Evolutionary conservation across 2,329 filamentous ascomycete genomes (phyloP).

Genomic region (Colletotrichum karsti): DNA sequence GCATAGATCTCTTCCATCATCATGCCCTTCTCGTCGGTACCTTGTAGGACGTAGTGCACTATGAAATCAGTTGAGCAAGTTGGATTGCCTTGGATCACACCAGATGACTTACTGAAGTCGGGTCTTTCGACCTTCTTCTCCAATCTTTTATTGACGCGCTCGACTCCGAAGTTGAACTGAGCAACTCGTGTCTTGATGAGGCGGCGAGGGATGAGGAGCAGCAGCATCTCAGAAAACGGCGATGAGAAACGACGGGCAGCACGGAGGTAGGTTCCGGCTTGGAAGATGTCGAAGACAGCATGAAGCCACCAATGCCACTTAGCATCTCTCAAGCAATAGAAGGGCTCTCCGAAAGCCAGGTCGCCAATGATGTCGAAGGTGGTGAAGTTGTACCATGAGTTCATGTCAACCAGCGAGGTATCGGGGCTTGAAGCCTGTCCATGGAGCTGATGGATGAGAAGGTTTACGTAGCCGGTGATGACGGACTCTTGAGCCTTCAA

Average conservation of each 20-base stretch:
- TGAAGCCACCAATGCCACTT: conserved; percentile 37
- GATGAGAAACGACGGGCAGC: conserved; percentile 20
- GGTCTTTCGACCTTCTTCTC: conserved; percentile 18
- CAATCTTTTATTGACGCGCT: conserved; percentile 8
- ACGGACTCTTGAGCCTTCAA: conserved; percentile 40
- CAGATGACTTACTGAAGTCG: conserved; percentile 4
- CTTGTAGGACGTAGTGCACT: conserved; percentile 25
- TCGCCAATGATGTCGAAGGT: conserved; percentile 43
- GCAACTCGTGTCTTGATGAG: conserved; percentile 20
- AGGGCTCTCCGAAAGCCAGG: conserved; percentile 39
- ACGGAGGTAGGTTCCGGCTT: conserved; percentile 21
- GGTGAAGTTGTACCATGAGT: conserved; percentile 37
- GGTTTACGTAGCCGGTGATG: conserved; percentile 36
- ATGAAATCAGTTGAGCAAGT: background rate
- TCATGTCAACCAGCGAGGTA: conserved; percentile 32
- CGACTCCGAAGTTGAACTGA: conserved; percentile 22
- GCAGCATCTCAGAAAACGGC: conserved; percentile 14
- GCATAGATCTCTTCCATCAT: conserved; percentile 17
- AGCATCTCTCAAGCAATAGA: conserved; percentile 35
- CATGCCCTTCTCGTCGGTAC: conserved; percentile 17
- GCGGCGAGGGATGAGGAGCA: conserved; percentile 19
- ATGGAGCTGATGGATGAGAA: conserved; percentile 34
- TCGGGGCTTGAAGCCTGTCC: conserved; percentile 14
- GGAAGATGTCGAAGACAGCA: conserved; percentile 33
- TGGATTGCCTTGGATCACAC: too few relatives aligned